Evolutionary conservation across 2,329 filamentous ascomycete genomes (phyloP), one percentile per base, ranked within the genome.

Genomic region (Periconia digitata): DNA sequence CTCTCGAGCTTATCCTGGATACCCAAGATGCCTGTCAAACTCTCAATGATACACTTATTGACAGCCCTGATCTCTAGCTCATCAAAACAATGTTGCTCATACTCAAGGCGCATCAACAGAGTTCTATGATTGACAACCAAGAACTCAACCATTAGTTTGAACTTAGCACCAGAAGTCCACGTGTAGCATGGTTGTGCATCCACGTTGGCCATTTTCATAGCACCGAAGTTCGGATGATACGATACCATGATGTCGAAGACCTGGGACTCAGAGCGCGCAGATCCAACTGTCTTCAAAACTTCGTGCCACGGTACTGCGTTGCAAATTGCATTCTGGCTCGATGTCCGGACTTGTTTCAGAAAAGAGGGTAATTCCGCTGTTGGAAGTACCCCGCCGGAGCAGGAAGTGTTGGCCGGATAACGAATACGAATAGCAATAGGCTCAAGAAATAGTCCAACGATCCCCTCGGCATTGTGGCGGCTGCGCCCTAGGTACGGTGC

Each of bases 61-160:
- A n/a, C n/a, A n/a, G n/a, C n/a, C n/a, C n/a, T n/a, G n/a, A n/a
- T n/a, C n/a, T n/a, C n/a, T n/a, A n/a, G n/a, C n/a, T n/a, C n/a
- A n/a, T n/a, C n/a, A 35, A 51, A 51, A 29, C 51, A 49, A 22
- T 56, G 51, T 3, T 21, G 43, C 32, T 46, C 50, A 41, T 56
- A 56, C 35, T 56, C 54, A 2, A 56, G 23, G 21, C 54, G 40
- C 46, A 56, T 17, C 6, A 23, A 24, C n/a, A 56, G 32, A 2
- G 10, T 17, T 5, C 27, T 36, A 10, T 46, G 29, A 1, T 17
- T 34, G 1, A 16, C 24, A 4, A 35, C 47, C 3, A 38, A 41
- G 35, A 53, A 64, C 45, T 64, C 60, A 20, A 49, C 53, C 53
- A 64, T 52, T 18, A 60, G 20, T 29, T 46, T 50, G 45, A 64